phyloP scores from a whole-genome alignment of 257 asterid species.

The Nicotiana benthamiana region DNA sequence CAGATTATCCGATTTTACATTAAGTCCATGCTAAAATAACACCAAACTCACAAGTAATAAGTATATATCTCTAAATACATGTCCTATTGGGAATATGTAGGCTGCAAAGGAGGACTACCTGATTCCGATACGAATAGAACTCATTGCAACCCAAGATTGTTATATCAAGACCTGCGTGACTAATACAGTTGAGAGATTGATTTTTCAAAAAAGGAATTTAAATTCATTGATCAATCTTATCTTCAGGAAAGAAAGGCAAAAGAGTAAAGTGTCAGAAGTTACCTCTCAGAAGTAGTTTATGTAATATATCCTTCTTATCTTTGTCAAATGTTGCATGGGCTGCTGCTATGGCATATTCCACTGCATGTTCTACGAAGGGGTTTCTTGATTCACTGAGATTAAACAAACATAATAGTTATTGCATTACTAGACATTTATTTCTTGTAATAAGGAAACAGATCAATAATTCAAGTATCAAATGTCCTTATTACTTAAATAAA shows the following conservation, averaged over 20 bases:
- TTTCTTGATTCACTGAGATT: constrained; percentile 74
- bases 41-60: neutral
- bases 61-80: neutral
- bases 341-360: constrained; percentile 83
- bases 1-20: neutral
- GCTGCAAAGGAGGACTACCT: constrained; percentile 33
- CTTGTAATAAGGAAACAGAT: constrained; percentile 1
- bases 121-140: constrained; percentile 88
- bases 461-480: neutral
- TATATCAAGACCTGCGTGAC: constrained; percentile 82
- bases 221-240: neutral
- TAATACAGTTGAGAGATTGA: constrained; percentile 31
- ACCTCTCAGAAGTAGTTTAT: constrained; percentile 77
- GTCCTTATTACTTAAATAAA: neutral
- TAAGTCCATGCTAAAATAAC: neutral
- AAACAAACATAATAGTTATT: constrained; percentile 18
- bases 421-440: neutral
- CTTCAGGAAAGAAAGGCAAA: constrained; percentile 14
- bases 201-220: neutral
- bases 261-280: constrained; percentile 18
- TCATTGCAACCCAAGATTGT: constrained; percentile 89
- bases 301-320: constrained; percentile 51
- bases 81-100: neutral
- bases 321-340: constrained; percentile 57
- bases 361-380: constrained; percentile 85